Evolutionary conservation across 2,329 filamentous ascomycete genomes (phyloP), one percentile per base, ranked within the genome.

Genomic region (Xylariaceae sp.): DNA sequence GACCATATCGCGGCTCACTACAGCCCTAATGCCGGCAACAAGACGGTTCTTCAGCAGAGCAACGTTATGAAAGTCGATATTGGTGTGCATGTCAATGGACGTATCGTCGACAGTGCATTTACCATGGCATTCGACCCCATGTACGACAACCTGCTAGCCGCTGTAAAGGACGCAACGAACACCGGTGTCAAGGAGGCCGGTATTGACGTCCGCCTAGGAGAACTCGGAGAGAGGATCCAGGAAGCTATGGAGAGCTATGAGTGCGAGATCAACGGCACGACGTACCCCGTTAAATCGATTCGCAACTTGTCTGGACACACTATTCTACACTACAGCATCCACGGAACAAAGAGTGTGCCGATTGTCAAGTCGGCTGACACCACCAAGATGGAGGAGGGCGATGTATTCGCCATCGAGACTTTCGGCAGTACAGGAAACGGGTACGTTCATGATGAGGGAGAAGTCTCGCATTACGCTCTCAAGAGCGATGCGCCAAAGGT

Each of bases 341-440:
- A 97, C 73, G 91, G 92, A 52, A 88, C 84, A 63, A 97, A 97
- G 79, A 91, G 89, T 60, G 90, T 97, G 47, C 93, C 92, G 0
- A 96, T 97, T 64, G 90, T 97, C 58, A 96, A 96, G 77, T 87
- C 84, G 56, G 82, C 83, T 56, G 90, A 96, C 66, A 84, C 87
- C 69, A 95, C 90, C 47, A 96, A 96, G 80, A 97, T 97, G 93
- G 92, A 97, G 74, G 93, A 97, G 73, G 91, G 91, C 40, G 92
- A 97, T 67, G 86, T 91, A 16, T 97, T 95, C 70, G 92, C 92
- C 59, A 96, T 97, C 63, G 92, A 97, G 76, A 97, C 92, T 0
- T 97, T 97, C 70, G 93, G 92, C 55, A 94, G 88, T 69, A 97
- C 92, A 18, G 93, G 92, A 58, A 92, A 90, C 68, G 92, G 91